Conservation (phyloP, 2,329 filamentous ascomycete species). For the Colletotrichum sp. region DNA sequence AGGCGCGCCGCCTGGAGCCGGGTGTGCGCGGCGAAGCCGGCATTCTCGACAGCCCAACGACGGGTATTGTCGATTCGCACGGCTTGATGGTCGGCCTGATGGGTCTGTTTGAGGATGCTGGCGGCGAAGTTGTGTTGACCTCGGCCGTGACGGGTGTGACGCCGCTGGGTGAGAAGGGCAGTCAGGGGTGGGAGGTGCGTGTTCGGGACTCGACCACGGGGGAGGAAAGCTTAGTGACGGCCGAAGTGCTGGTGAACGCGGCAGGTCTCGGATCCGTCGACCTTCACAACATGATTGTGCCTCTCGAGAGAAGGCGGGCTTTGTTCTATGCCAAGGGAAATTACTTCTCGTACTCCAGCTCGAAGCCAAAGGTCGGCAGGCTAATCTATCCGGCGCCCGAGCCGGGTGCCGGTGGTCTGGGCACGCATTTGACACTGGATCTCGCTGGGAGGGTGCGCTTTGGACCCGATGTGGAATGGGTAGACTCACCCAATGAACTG, state of each 20-base stretch:
- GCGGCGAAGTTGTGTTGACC: conserved; percentile 75
- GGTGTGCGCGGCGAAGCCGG: conserved; percentile 74
- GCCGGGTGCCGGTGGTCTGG: conserved; percentile 82
- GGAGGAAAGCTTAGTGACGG: conserved; percentile 65
- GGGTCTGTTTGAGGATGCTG: conserved; percentile 76
- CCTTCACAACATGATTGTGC: conserved; percentile 83
- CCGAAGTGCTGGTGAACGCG: conserved; percentile 81
- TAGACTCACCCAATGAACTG: conserved; percentile 73
- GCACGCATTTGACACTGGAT: conserved; percentile 93
- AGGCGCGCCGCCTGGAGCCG: conserved; percentile 73
- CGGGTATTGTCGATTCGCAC: conserved; percentile 91
- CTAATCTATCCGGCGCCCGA: conserved; percentile 89
- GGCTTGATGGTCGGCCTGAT: conserved; percentile 81
- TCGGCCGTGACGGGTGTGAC: conserved; percentile 68
- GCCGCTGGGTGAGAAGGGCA: conserved; percentile 51
- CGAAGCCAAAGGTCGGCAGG: conserved; percentile 66
- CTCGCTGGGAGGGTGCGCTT: conserved; percentile 85
- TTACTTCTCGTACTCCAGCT: conserved; percentile 84
- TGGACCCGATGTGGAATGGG: conserved; percentile 95
- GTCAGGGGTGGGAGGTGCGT: conserved; percentile 72
- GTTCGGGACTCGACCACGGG: conserved; percentile 52
- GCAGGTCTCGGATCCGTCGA: conserved; percentile 80
- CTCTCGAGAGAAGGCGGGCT: conserved; percentile 55
- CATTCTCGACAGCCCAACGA: conserved; percentile 82
- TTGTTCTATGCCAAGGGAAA: conserved; percentile 92